Base-by-base conservation (phyloP, 2,329 filamentous ascomycete genomes). In the Alternaria arbusti region DNA sequence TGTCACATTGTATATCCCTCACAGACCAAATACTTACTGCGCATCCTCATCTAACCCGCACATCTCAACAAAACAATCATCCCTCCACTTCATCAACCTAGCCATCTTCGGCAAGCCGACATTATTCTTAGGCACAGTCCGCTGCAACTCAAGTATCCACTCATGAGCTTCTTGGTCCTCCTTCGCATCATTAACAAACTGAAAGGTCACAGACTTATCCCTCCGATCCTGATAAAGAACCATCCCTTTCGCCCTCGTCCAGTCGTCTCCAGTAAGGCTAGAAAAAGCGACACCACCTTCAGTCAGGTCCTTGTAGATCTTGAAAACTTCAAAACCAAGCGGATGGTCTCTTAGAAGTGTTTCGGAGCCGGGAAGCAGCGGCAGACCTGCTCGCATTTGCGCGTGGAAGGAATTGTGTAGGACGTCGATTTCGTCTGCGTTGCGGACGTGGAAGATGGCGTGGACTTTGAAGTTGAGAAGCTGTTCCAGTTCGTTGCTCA, bases 21-120 rank as follows among this genome's bases (percentile, higher is more conserved):
- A 1, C 0, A 40, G 7, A 3, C 0, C 3, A 0, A 50, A 2
- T 20, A 11, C 0, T 15, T 1, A 51, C 3, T 22, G 9, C 11
- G 4, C 3, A 30, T n/a, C 1, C 11, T 3, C 26, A 32, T 32
- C 26, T 22, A 22, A 7, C 10, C 12, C 30, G 12, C n/a, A 22
- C 17, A 28, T 10, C n/a, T 28, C 46, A 28, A 6, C 23, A n/a
- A 49, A n/a, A 25, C 25, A 26, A 25, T 28, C 46, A 28, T 28
- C 46, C 46, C 15, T 28, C 23, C 12, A 28, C 23, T 17, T 17
- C 15, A 25, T 49, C 23, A 49, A 10, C 15, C 46, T 26, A 20
- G 23, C 46, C 9, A 17, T 28, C 26, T 22, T 51, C 13, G 26
- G 26, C 4, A 17, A 22, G 0, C 45, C 22, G 0, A 25, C 15